Evolutionary conservation across 306 rosid species (phyloP).

Genomic region (Pachyrhizus erosus): DNA sequence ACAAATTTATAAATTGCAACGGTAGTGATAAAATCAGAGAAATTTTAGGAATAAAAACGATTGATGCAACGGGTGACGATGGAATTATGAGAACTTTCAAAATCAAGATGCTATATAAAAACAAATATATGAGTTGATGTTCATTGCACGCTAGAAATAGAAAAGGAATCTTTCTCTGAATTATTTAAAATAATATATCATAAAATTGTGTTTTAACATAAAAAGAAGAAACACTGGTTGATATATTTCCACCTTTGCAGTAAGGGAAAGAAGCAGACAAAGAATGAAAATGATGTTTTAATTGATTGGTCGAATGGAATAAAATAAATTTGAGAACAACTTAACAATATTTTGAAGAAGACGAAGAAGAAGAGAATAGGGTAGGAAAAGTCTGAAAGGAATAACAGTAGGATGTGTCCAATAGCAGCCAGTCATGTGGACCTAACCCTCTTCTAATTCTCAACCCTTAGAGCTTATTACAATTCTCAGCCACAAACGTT

Average conservation of each 20-base stretch:
- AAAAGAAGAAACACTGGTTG: neutral
- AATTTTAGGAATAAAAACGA: neutral
- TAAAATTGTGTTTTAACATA: too few species aligned
- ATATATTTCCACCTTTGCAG: neutral
- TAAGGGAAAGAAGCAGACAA: neutral
- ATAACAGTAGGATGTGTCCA: neutral
- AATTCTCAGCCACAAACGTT: constrained; percentile 21
- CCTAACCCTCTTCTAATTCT: neutral
- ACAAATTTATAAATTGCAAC: neutral
- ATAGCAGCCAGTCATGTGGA: constrained; percentile 16
- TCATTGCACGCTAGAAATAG: neutral
- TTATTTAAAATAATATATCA: neutral
- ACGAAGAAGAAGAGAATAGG: neutral
- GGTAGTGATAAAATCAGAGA: neutral
- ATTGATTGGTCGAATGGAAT: neutral
- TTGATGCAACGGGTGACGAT: neutral
- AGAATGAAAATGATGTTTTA: neutral
- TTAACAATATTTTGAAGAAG: neutral
- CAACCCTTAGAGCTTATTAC: neutral
- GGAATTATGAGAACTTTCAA: neutral
- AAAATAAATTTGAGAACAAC: constrained; percentile 29
- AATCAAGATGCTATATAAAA: neutral
- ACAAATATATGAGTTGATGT: neutral
- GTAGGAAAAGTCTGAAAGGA: neutral
- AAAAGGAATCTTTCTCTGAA: neutral